A percentile compares a stretch with the other conserved stretches of the same genome.
Conservation (phyloP, 1,284 basidiomycete species). For the Omphalotus olearius region DNA sequence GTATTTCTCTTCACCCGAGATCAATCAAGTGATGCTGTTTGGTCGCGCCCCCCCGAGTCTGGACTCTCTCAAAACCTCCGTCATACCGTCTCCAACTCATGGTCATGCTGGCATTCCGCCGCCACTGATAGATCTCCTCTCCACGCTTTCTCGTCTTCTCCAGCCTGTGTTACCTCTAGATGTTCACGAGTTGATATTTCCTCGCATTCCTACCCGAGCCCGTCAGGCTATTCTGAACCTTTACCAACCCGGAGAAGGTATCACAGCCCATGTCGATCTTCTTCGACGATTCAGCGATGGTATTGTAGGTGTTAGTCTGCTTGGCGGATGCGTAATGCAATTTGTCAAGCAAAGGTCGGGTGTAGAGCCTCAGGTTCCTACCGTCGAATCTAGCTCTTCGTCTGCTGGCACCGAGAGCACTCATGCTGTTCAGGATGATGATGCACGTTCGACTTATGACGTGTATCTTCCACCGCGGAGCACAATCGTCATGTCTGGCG, state of each 20-base stretch:
- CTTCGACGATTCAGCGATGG: conserved; percentile 74
- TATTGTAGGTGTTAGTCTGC: conserved; percentile 74
- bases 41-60: conserved; percentile 33
- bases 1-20: conserved; percentile 48
- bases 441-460: conserved; percentile 26
- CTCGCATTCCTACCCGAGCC: conserved; percentile 37
- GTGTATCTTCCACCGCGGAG: conserved; percentile 65
- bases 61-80: conserved; percentile 11
- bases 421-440: not conserved
- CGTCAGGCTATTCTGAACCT: conserved; percentile 80
- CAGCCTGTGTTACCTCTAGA: conserved; percentile 40
- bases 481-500: conserved; percentile 65
- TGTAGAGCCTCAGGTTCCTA: conserved; percentile 9
- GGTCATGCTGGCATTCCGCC: conserved; percentile 43
- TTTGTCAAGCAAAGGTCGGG: conserved; percentile 34
- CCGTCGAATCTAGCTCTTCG: not conserved
- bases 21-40: conserved; percentile 80
- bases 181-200: conserved; percentile 29
- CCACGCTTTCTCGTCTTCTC: conserved; percentile 43
- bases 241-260: conserved; percentile 77
- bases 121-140: conserved; percentile 51
- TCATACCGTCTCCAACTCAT: conserved; percentile 8
- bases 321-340: conserved; percentile 70
- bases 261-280: conserved; percentile 75
- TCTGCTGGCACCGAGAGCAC: not conserved